Percentiles rank a stretch among this genome's conserved stretches.
phyloP scores from a whole-genome alignment of 208 protist genomes.

The Wallacemonas sp. region DNA sequence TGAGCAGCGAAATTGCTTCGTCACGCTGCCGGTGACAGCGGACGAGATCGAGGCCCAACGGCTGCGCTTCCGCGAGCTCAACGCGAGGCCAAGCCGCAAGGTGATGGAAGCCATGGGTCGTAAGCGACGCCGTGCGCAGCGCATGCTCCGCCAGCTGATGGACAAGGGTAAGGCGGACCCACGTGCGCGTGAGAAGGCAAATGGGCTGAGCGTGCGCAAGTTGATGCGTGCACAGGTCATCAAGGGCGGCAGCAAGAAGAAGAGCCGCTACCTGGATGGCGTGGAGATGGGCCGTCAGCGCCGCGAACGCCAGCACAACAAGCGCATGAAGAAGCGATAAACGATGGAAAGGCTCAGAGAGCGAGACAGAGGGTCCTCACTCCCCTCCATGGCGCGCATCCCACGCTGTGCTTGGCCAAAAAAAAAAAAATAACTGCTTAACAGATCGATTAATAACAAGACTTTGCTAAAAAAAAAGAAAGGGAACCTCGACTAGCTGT shows the following conservation, averaged over 20 bases:
- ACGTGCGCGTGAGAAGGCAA: slow-evolving; percentile 77
- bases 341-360: slow-evolving; percentile 4
- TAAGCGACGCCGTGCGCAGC: slow-evolving; percentile 86
- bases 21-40: slow-evolving; percentile 81
- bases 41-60: slow-evolving; percentile 93
- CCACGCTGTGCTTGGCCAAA: no score
- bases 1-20: slow-evolving; percentile 87
- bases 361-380: no score
- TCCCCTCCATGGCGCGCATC: no score
- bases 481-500: no score
- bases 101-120: slow-evolving; percentile 96
- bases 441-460: no score
- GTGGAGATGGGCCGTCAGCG: slow-evolving; percentile 77
- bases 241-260: slow-evolving; percentile 64
- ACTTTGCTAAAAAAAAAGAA: no score
- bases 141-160: slow-evolving; percentile 84
- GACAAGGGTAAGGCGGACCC: slow-evolving; percentile 91
- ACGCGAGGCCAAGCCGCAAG: slow-evolving; percentile 96
- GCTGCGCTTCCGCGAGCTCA: slow-evolving; percentile 87
- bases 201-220: slow-evolving; percentile 71
- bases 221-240: slow-evolving; percentile 87
- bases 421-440: not conserved
- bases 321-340: slow-evolving; percentile 9
- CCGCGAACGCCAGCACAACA: slow-evolving; percentile 28
- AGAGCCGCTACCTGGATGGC: slow-evolving; percentile 76